Evolutionary conservation across 768 basidiomycete genomes (phyloP), one percentile per base, ranked within the genome.

Genomic region (Mycena chlorophos): DNA sequence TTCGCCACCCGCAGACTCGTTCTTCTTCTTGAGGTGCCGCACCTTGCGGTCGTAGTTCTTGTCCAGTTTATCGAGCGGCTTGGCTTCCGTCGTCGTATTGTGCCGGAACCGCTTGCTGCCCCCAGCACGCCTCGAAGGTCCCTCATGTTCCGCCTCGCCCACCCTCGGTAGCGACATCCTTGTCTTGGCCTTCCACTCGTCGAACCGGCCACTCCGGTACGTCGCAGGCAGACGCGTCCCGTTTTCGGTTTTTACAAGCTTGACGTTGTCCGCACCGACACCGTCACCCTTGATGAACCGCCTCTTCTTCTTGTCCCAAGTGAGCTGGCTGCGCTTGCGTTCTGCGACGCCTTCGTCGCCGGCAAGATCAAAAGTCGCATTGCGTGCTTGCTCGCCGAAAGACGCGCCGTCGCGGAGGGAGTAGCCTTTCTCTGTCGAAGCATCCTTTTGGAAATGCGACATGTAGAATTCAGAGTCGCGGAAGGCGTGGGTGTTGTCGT

Each of bases 301-400:
- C 70, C 97, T 97, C 74, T 91, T 95, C 75, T 94, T 95, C 66
- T 91, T 91, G 72, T 98, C 94, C 97, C 97, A 99, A 26, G 79
- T 87, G 65, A 91, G 67, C 51, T 86, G 88, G 34, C 81, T 80
- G 54, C 80, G 84, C 49, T 82, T 80, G 29, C 83, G 79, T 20
- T 79, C 75, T 10, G 80, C 77, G 12, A 78, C 69, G 6, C 80
- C 86, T 43, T 93, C 89, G 63, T 98, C 92, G 14, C 85, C 86
- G 2, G 83, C 75, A 25, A 98, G 79, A 69, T 97, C 94, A 58
- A 98, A 92, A 0, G 89, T 80, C 6, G 85, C 86, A 26, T 80
- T 80, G 20, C 81, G 80, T 4, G 93, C 93, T 75, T 96, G 94
- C 63, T 87, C 86, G 26, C 82, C 84, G 65, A 98, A 96, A 12